Evolutionary conservation across 2,329 filamentous ascomycete genomes (phyloP).

Genomic region (Talaromyces verruculosus): DNA sequence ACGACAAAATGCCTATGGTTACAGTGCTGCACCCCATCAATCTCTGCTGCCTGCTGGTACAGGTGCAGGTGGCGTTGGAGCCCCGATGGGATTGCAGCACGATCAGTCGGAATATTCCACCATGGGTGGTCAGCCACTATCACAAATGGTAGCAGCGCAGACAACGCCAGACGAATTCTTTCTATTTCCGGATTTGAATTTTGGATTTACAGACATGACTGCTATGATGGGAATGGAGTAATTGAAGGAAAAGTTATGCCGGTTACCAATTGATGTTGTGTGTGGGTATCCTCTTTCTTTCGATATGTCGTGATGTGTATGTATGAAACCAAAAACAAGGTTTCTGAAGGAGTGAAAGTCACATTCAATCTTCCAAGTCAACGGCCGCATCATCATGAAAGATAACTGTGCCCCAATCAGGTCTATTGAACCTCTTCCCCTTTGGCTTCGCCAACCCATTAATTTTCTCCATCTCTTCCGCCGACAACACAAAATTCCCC

Average conservation of each 20-base stretch:
- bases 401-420: conserved; percentile 27
- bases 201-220: conserved; percentile 9
- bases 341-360: too few relatives aligned
- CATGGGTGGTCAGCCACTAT: not conserved
- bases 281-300: not conserved
- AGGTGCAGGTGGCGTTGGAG: not conserved
- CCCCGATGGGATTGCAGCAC: not conserved
- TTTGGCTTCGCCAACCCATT: conserved; percentile 21
- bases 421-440: conserved; percentile 28
- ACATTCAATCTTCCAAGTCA: conserved; percentile 27
- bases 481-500: conserved; percentile 23
- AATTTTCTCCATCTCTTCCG: conserved; percentile 22
- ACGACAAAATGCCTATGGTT: not conserved
- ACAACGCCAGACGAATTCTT: conserved; percentile 15
- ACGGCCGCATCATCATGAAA: conserved; percentile 29
- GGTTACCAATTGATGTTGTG: not conserved
- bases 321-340: not conserved
- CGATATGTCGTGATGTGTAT: not conserved
- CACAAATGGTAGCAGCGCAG: conserved; percentile 5
- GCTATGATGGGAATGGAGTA: conserved; percentile 13
- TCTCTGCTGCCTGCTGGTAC: not conserved
- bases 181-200: conserved; percentile 15
- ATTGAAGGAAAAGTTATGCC: not conserved
- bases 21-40: not conserved
- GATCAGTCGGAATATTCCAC: conserved; percentile 9